Conservation (phyloP, 1,284 basidiomycete species). For the Xerocomus nothofagi region DNA sequence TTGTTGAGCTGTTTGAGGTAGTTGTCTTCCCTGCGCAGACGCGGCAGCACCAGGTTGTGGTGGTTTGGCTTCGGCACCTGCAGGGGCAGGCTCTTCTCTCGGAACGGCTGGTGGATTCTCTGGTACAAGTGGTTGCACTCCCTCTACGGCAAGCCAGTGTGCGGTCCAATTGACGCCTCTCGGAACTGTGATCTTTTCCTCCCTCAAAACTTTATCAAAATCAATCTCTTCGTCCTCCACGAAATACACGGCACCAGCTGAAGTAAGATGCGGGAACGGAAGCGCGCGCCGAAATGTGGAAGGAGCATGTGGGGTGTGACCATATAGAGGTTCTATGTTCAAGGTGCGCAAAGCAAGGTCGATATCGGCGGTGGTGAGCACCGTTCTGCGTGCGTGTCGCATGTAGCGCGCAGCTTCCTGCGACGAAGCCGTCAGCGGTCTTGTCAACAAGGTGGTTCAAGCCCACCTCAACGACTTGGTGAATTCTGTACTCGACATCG, state of each 20-base stretch:
- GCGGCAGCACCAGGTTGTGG: slow-evolving; percentile 22
- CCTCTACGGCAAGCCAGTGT: slow-evolving; percentile 98
- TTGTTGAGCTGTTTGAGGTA: slow-evolving; percentile 43
- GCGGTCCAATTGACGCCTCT: slow-evolving; percentile 82
- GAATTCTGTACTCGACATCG: slow-evolving; percentile 96
- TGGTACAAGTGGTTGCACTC: slow-evolving; percentile 94
- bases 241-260: slow-evolving; percentile 79
- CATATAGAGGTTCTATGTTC: slow-evolving; percentile 90
- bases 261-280: slow-evolving; percentile 59
- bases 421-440: neutral
- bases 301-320: slow-evolving; percentile 71
- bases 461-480: slow-evolving; percentile 85
- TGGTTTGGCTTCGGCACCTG: slow-evolving; percentile 37
- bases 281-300: slow-evolving; percentile 73
- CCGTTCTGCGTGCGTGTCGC: slow-evolving; percentile 88
- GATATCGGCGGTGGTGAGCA: slow-evolving; percentile 86
- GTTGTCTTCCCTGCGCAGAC: slow-evolving; percentile 38
- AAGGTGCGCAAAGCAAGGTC: slow-evolving; percentile 91
- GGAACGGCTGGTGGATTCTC: slow-evolving; percentile 91
- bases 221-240: slow-evolving; percentile 98
- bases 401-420: slow-evolving; percentile 97
- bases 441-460: neutral
- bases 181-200: slow-evolving; percentile 78
- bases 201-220: slow-evolving; percentile 85
- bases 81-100: slow-evolving; percentile 45